phyloP scores from a whole-genome alignment of 1,284 basidiomycete species.

The Heliocybe sulcata region DNA sequence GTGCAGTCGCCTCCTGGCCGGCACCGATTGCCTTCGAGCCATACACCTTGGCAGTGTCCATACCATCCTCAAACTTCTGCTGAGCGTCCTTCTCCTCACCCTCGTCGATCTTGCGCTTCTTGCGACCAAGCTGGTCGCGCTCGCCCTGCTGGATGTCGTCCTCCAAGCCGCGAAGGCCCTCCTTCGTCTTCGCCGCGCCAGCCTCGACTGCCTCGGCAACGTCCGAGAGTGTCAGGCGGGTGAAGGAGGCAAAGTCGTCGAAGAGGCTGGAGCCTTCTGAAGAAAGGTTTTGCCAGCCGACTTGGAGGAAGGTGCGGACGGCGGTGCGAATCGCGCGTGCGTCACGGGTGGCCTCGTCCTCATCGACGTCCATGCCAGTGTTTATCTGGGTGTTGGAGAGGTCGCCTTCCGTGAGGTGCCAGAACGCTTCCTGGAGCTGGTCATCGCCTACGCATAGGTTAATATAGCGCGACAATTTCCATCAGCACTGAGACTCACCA shows the following conservation, averaged over 20 bases:
- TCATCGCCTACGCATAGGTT: constrained; percentile 39
- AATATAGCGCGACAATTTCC: not conserved
- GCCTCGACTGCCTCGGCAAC: constrained; percentile 48
- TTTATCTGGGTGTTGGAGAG: constrained; percentile 27
- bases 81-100: constrained; percentile 31
- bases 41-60: constrained; percentile 52
- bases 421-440: constrained; percentile 53
- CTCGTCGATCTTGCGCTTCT: constrained; percentile 38
- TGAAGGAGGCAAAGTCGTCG: constrained; percentile 55
- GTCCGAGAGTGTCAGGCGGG: constrained; percentile 55
- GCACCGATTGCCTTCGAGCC: constrained; percentile 51
- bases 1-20: constrained; percentile 32
- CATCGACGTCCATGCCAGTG: constrained; percentile 22
- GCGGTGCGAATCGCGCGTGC: constrained; percentile 37
- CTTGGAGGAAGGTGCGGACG: constrained; percentile 39
- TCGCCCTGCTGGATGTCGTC: constrained; percentile 50
- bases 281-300: constrained; percentile 43
- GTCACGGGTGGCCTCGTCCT: constrained; percentile 40
- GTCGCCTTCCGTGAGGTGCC: constrained; percentile 50
- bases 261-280: constrained; percentile 46
- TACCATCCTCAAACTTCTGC: constrained; percentile 51
- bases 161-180: constrained; percentile 44
- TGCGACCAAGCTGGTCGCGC: constrained; percentile 37
- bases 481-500: constrained; percentile 22
- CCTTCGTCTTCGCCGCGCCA: constrained; percentile 41